phyloP scores from a whole-genome alignment of 805 yeast genomes.

The Pichia membranifaciens region DNA sequence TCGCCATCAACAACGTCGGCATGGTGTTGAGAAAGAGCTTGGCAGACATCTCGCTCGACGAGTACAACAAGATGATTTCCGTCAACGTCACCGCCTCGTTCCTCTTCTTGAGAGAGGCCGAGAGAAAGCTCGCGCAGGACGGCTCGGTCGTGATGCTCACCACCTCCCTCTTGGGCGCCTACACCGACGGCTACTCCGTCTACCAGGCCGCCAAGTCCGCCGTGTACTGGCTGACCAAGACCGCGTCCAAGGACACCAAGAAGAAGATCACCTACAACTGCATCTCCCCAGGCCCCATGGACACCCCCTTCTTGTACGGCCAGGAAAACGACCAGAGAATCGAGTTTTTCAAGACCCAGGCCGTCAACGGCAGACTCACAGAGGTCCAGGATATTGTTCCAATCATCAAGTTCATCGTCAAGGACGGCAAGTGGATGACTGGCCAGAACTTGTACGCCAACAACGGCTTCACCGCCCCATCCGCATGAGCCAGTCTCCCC shows the following conservation, averaged over 20 bases:
- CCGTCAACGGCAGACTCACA: conserved; percentile 46
- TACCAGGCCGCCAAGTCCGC: conserved; percentile 57
- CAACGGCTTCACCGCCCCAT: conserved; percentile 62
- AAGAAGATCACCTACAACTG: conserved; percentile 46
- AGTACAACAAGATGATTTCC: conserved; percentile 48
- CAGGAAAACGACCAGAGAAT: conserved; percentile 51
- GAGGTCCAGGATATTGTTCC: conserved; percentile 59
- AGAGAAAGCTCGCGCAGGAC: conserved; percentile 40
- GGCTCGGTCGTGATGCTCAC: conserved; percentile 55
- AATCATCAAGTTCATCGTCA: conserved; percentile 50
- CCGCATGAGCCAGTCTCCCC: conserved; percentile 1
- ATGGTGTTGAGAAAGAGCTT: conserved; percentile 59
- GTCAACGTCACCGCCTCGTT: conserved; percentile 57
- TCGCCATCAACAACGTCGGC: conserved; percentile 66
- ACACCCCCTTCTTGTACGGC: conserved; percentile 58
- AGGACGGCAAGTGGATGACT: conserved; percentile 64
- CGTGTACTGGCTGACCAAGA: conserved; percentile 47
- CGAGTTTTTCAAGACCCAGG: conserved; percentile 49
- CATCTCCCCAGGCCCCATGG: conserved; percentile 66
- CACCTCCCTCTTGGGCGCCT: conserved; percentile 63
- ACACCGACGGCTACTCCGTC: conserved; percentile 44
- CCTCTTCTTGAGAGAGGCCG: conserved; percentile 54
- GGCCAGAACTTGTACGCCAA: conserved; percentile 63
- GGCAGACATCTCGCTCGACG: conserved; percentile 45
- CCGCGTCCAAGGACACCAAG: conserved; percentile 50